These are phyloP conservation scores for Hypoxylon subgilvum DNA, from an alignment of 495 filamentous ascomycete genomes.

Conservation along the genomic window DNA sequence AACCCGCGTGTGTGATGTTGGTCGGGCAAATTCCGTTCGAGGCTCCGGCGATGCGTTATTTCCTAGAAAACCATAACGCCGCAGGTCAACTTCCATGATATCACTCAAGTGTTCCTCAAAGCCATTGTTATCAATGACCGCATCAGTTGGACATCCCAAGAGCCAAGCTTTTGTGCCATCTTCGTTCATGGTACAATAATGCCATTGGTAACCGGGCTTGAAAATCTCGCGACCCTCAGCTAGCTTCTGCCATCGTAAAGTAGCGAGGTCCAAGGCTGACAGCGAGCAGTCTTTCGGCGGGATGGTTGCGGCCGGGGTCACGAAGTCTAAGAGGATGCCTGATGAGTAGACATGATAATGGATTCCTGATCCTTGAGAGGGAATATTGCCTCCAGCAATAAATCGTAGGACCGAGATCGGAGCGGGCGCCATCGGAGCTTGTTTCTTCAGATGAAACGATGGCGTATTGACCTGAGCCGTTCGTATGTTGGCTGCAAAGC, in stretches of 20 bases:
- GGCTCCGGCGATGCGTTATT: conserved; percentile 71
- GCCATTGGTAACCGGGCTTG: conserved; percentile 86
- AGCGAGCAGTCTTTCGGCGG: conserved; percentile 83
- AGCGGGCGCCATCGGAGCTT: conserved; percentile 74
- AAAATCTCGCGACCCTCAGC: conserved; percentile 94
- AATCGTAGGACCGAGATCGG: conserved; percentile 90
- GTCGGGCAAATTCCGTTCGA: conserved; percentile 61
- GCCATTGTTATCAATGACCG: conserved; percentile 58
- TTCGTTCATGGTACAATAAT: conserved; percentile 93
- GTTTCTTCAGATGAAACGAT: conserved; percentile 69
- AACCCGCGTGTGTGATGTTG: conserved; percentile 47
- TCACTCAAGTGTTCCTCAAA: conserved; percentile 91
- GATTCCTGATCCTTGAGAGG: conserved; percentile 82
- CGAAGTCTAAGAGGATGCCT: conserved; percentile 88
- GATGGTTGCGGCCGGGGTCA: conserved; percentile 88
- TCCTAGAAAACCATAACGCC: conserved; percentile 81
- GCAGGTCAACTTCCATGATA: conserved; percentile 87
- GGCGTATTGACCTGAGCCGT: conserved; percentile 80
- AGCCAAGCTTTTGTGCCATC: conserved; percentile 95
- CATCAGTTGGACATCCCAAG: conserved; percentile 84
- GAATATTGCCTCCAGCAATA: conserved; percentile 83
- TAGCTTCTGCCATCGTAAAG: conserved; percentile 88
- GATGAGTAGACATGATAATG: conserved; percentile 97
- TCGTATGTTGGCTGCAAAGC: conserved; percentile 87
- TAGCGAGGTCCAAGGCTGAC: conserved; percentile 82